These are phyloP conservation scores for Verticillium isaacii DNA, from an alignment of 2,329 filamentous ascomycete genomes.

Conservation along the genomic window DNA sequence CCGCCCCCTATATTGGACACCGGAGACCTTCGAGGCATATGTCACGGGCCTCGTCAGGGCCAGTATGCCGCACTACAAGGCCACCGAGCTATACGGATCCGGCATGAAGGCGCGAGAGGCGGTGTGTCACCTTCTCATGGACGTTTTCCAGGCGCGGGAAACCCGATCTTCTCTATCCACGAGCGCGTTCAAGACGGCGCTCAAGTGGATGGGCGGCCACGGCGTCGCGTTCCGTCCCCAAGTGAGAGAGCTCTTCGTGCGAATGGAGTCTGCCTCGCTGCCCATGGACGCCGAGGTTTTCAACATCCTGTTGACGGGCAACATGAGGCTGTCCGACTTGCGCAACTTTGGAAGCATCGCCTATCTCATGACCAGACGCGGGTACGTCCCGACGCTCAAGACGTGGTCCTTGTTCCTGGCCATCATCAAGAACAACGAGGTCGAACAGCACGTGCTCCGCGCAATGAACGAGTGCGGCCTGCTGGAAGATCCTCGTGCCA, in stretches of 20 bases:
- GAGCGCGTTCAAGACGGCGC: slow-evolving; percentile 36
- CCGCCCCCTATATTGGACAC: slow-evolving; percentile 35
- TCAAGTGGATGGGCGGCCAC: slow-evolving; percentile 31
- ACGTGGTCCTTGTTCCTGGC: slow-evolving; percentile 46
- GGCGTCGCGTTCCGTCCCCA: slow-evolving; percentile 20
- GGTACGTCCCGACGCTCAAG: slow-evolving; percentile 33
- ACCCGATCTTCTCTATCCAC: slow-evolving; percentile 29
- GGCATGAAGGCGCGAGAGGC: slow-evolving; percentile 28
- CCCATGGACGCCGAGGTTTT: slow-evolving; percentile 40
- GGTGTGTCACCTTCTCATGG: slow-evolving; percentile 31
- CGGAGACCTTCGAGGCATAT: slow-evolving; percentile 34
- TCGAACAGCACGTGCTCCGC: slow-evolving; percentile 38
- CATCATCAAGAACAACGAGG: slow-evolving; percentile 56
- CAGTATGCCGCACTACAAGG: slow-evolving; percentile 25
- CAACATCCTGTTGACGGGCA: slow-evolving; percentile 37
- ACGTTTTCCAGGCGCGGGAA: slow-evolving; percentile 30
- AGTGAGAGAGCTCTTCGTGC: slow-evolving; percentile 27
- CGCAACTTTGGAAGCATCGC: slow-evolving; percentile 35
- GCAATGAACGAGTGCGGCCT: slow-evolving; percentile 41
- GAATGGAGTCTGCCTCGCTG: slow-evolving; percentile 30
- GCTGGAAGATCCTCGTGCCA: slow-evolving; percentile 29
- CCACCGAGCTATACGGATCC: slow-evolving; percentile 28
- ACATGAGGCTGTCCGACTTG: slow-evolving; percentile 34
- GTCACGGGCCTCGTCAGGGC: slow-evolving; percentile 34
- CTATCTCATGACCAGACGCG: slow-evolving; percentile 32